Percentiles rank a stretch among this genome's conserved stretches.
Evolutionary conservation across 2,329 filamentous ascomycete species (phyloP).

Genomic region (Xylariaceae sp.): DNA sequence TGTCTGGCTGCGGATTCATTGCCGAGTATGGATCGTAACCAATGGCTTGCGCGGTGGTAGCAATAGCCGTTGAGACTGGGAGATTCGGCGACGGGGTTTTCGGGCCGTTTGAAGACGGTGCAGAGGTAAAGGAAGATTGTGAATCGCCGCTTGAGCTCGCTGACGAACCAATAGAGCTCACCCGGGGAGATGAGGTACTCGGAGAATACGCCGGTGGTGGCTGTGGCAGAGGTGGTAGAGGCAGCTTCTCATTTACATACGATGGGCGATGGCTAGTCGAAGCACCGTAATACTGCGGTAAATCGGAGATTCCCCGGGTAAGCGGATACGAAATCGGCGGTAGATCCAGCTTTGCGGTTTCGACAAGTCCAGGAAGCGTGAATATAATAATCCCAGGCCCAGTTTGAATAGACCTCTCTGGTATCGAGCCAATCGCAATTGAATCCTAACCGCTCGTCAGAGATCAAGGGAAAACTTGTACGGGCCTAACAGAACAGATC

Average conservation of each 20-base stretch:
- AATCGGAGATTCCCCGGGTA: conserved; percentile 69
- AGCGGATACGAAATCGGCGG: conserved; percentile 80
- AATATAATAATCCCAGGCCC: conserved; percentile 13
- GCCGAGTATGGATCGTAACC: conserved; percentile 43
- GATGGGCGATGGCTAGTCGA: conserved; percentile 59
- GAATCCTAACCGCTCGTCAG: conserved; percentile 2
- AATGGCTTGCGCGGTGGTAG: conserved; percentile 36
- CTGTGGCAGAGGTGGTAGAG: conserved; percentile 64
- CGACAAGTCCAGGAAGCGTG: conserved; percentile 30
- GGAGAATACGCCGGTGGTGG: conserved; percentile 65
- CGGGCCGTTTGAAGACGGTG: conserved; percentile 55
- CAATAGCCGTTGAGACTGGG: conserved; percentile 43
- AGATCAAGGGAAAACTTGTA: neutral
- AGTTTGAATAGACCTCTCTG: conserved; percentile 15
- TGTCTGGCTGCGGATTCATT: conserved; percentile 84
- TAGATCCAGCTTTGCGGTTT: conserved; percentile 91
- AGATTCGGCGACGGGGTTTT: conserved; percentile 74
- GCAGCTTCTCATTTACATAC: conserved; percentile 68
- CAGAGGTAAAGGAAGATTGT: conserved; percentile 50
- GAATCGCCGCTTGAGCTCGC: conserved; percentile 47
- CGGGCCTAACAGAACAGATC: neutral
- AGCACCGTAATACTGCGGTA: conserved; percentile 60
- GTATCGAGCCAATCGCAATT: conserved; percentile 10
- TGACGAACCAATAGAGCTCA: conserved; percentile 65
- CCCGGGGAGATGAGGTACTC: conserved; percentile 67